phyloP scores from a whole-genome alignment of 2,329 filamentous ascomycete species.

The Microthyrium microscopicum region DNA sequence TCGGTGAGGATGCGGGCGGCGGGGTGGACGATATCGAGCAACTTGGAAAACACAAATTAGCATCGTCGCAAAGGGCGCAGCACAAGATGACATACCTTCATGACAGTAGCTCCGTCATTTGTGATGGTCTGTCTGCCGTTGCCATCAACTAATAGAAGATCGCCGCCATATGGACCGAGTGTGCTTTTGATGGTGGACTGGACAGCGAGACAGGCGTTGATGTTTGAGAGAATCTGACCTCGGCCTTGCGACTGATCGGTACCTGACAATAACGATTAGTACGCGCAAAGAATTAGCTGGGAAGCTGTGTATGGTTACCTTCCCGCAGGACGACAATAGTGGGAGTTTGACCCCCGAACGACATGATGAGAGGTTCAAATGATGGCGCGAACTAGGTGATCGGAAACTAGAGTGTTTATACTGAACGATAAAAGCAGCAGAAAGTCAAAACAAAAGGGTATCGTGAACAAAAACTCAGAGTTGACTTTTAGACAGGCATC shows the following conservation, averaged over 20 bases:
- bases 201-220: constrained; percentile 93
- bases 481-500: too few species aligned
- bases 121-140: constrained; percentile 96
- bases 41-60: constrained; percentile 33
- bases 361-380: constrained; percentile 41
- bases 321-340: constrained; percentile 97
- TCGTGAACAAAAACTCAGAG: too few species aligned
- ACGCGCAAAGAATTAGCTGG: constrained; percentile 7
- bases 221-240: constrained; percentile 92
- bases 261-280: constrained; percentile 35
- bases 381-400: too few species aligned
- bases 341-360: constrained; percentile 92
- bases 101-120: constrained; percentile 96
- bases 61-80: constrained; percentile 2
- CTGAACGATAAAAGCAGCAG: too few species aligned
- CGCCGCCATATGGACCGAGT: constrained; percentile 88
- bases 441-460: too few species aligned
- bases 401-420: too few species aligned
- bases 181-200: constrained; percentile 93
- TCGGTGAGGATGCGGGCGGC: constrained; percentile 94
- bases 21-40: constrained; percentile 96
- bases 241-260: constrained; percentile 96
- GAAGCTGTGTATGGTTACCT: constrained; percentile 43
- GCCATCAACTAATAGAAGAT: constrained; percentile 85
- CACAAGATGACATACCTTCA: constrained; percentile 53